Conservation (phyloP, 768 basidiomycete species). For the Lactifluus subvellereus region DNA sequence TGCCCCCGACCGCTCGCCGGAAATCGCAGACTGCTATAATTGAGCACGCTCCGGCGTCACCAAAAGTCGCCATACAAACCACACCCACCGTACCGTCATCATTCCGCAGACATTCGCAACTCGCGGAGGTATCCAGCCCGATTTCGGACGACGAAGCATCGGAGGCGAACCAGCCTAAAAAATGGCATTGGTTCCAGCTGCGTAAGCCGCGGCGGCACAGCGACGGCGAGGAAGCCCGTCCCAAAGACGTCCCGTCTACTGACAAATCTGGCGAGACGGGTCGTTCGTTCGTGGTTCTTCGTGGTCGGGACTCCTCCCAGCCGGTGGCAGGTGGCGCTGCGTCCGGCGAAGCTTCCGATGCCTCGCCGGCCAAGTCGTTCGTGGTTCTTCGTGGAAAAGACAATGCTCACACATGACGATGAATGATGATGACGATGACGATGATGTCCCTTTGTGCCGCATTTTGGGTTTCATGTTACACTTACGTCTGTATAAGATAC, state of each 20-base stretch:
- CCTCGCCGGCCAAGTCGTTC: constrained; percentile 33
- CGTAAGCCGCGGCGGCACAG: constrained; percentile 24
- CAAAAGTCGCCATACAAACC: background rate
- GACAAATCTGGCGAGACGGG: constrained; percentile 6
- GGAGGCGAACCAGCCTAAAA: constrained; percentile 19
- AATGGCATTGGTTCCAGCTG: constrained; percentile 24
- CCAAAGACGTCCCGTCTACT: background rate
- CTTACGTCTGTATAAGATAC: constrained; percentile 4
- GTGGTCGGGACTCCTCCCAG: constrained; percentile 24
- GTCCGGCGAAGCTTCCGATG: background rate
- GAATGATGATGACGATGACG: background rate
- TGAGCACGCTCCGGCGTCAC: constrained; percentile 44
- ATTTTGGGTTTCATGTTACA: background rate
- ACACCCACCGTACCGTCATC: background rate
- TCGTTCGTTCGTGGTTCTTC: constrained; percentile 34
- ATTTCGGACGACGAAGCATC: constrained; percentile 19
- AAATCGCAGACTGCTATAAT: constrained; percentile 83
- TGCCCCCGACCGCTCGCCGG: constrained; percentile 65
- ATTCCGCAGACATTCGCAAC: constrained; percentile 17
- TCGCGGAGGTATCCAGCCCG: constrained; percentile 19
- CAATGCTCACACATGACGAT: constrained; percentile 1
- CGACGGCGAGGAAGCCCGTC: constrained; percentile 13
- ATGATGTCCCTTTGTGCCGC: background rate
- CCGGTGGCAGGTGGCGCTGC: background rate
- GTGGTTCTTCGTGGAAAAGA: constrained; percentile 61